These are phyloP conservation scores for Erythrophleum fordii DNA, from an alignment of 306 rosid species.

Conservation along the genomic window DNA sequence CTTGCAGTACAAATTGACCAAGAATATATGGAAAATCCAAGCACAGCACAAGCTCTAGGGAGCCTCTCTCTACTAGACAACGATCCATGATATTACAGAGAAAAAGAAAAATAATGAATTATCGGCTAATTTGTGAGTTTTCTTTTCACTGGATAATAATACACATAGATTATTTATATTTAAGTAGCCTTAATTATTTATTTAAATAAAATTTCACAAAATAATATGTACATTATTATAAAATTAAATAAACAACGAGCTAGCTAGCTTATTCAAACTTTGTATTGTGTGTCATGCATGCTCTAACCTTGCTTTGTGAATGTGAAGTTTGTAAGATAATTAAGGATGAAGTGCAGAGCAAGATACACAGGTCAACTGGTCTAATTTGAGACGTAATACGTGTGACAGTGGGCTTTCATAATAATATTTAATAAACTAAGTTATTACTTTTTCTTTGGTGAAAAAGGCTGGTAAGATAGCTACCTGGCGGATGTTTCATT, in stretches of 20 bases:
- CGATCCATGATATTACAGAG: background rate
- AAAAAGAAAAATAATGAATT: background rate
- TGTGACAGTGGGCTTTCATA: constrained; percentile 46
- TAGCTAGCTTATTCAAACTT: too few relatives aligned
- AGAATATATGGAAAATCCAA: background rate
- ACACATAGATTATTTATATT: background rate
- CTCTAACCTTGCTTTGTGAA: background rate
- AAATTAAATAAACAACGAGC: too few relatives aligned
- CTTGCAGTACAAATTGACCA: background rate
- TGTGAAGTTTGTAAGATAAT: background rate
- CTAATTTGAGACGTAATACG: constrained; percentile 46
- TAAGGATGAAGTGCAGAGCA: background rate
- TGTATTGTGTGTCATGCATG: too few relatives aligned
- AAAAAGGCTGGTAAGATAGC: constrained; percentile 1
- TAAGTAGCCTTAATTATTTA: too few relatives aligned
- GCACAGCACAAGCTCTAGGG: background rate
- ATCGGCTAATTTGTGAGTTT: background rate
- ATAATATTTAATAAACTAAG: constrained; percentile 11
- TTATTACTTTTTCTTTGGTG: constrained; percentile 20
- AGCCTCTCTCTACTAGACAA: background rate
- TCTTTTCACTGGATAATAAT: background rate
- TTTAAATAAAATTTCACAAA: too few relatives aligned
- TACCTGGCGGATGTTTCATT: constrained; percentile 40
- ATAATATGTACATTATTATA: too few relatives aligned
- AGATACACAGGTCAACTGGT: constrained; percentile 22